These are phyloP conservation scores for Leucoagaricus sp. DNA, from an alignment of 1,284 basidiomycete genomes.

Conservation along the genomic window DNA sequence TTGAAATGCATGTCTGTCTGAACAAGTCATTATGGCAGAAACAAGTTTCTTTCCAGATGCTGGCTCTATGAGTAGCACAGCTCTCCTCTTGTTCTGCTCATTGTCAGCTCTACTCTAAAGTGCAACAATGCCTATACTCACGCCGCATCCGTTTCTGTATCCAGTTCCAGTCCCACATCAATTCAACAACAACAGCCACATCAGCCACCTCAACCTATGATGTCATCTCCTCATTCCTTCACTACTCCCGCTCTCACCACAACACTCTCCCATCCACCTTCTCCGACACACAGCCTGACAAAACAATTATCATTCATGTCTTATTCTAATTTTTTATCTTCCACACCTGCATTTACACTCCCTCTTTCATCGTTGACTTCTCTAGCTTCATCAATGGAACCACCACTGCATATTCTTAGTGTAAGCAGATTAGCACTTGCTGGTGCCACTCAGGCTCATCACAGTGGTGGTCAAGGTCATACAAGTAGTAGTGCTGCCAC, in stretches of 20 bases:
- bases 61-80: no score
- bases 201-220: conserved; percentile 3
- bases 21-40: no score
- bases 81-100: no score
- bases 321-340: conserved; percentile 80
- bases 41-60: no score
- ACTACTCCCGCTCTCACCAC: no score
- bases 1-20: no score
- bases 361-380: conserved; percentile 74
- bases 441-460: conserved; percentile 9
- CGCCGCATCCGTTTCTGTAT: background rate
- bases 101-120: no score
- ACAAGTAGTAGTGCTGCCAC: conserved; percentile 20
- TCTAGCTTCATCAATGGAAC: conserved; percentile 46
- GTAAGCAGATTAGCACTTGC: conserved; percentile 44
- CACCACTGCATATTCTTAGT: conserved; percentile 67
- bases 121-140: background rate
- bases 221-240: conserved; percentile 25
- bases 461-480: background rate
- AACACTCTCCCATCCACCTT: conserved; percentile 53
- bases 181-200: background rate
- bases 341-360: conserved; percentile 70
- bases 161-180: background rate
- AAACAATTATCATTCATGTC: conserved; percentile 85
- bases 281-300: conserved; percentile 47